phyloP scores from a whole-genome alignment of 1,284 basidiomycete species.

The Tranzscheliella williamsii region DNA sequence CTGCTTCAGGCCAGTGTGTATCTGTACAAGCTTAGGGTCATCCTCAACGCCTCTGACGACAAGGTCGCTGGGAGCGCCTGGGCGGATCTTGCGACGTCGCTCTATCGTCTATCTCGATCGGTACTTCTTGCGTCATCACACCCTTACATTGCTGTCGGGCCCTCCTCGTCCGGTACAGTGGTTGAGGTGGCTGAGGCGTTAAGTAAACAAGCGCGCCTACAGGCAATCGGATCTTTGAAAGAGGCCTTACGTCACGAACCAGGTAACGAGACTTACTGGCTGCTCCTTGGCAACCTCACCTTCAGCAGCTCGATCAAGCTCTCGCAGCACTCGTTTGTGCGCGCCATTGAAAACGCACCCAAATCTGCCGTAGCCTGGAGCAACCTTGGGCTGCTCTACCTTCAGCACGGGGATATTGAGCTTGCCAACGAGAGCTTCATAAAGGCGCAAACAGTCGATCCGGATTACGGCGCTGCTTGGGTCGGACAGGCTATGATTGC shows the following conservation, averaged over 20 bases:
- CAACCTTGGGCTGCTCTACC: slow-evolving; percentile 85
- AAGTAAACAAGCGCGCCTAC: slow-evolving; percentile 63
- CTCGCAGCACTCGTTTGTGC: slow-evolving; percentile 90
- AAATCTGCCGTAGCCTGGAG: slow-evolving; percentile 75
- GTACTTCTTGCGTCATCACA: slow-evolving; percentile 16
- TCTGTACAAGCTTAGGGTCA: slow-evolving; percentile 52
- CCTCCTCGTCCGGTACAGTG: slow-evolving; percentile 59
- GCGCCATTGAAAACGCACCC: slow-evolving; percentile 79
- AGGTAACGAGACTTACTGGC: slow-evolving; percentile 78
- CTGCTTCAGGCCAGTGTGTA: slow-evolving; percentile 30
- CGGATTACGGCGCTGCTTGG: slow-evolving; percentile 89
- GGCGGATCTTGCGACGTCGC: slow-evolving; percentile 52
- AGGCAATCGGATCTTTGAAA: slow-evolving; percentile 71
- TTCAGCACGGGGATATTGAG: slow-evolving; percentile 78
- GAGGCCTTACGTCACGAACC: slow-evolving; percentile 78
- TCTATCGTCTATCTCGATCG: slow-evolving; percentile 30
- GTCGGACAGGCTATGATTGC: slow-evolving; percentile 87
- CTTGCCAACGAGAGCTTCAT: slow-evolving; percentile 85
- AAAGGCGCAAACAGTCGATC: slow-evolving; percentile 86
- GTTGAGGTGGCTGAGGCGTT: slow-evolving; percentile 60
- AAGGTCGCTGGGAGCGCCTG: slow-evolving; percentile 48
- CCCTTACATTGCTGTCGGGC: slow-evolving; percentile 62
- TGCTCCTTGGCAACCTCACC: slow-evolving; percentile 74
- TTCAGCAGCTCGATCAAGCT: slow-evolving; percentile 72
- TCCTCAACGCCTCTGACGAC: slow-evolving; percentile 44